Evolutionary conservation across 2,329 filamentous ascomycete species (phyloP), one percentile per base, ranked within the genome.

Genomic region (Cladophialophora chaetospira): DNA sequence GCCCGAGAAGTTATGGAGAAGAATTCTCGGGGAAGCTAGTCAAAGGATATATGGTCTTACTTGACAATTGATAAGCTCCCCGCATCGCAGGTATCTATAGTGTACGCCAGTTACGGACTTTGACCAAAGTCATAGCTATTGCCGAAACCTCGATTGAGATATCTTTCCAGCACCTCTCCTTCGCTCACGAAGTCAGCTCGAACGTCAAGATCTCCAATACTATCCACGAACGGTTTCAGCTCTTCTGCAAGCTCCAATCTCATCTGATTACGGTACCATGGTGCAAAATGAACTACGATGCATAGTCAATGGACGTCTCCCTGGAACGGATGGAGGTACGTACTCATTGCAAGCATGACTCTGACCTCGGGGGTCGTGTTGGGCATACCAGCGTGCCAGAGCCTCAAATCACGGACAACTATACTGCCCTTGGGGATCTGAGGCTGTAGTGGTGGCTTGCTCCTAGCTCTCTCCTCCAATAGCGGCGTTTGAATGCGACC

Each of bases 121-220:
- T 86, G 83, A 53, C 79, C 71, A 64, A 86, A 86, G 66, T 86
- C 78, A 70, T 86, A 86, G 17, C 78, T 80, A 66, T 86, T 86
- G 0, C 83, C 83, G 66, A 82, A 86, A 1, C 75, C 79, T 53
- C 82, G 69, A 44, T 82, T 75, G 61, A 86, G 61, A 66, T 86
- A 86, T 0, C 70, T 70, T 36, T 70, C 67, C 52, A 76, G 53
- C 2, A 77, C 73, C 40, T 77, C 70, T 29, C 77, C 69, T 26
- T 71, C 72, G 1, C 67, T 58, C 3, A 79, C 67, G 73, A 78
- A 86, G 26, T 79, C 72, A 0, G 79, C 79, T 0, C 78, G 79
- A 8, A 84, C 70, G 26, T 84, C 73, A 13, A 86, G 62, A 0
- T 70, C 73, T 55, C 67, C 69, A 40, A 75, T 65, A 2, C 55